These are phyloP conservation scores for Boletellus deceptivus DNA, from an alignment of 1,284 basidiomycete species.

Conservation along the genomic window DNA sequence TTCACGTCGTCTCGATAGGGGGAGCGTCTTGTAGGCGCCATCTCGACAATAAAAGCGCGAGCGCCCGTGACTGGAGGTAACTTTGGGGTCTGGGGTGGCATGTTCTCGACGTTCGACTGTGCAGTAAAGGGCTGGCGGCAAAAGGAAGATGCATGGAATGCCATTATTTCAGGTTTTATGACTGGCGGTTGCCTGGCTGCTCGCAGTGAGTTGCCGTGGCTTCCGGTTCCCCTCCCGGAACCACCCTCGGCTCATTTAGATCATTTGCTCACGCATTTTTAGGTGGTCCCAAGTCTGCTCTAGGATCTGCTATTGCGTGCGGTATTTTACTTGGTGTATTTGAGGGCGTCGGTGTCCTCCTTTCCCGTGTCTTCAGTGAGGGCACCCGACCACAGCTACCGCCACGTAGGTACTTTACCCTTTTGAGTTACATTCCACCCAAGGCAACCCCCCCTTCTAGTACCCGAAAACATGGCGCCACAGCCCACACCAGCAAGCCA, in stretches of 20 bases:
- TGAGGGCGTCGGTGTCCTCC: conserved; percentile 89
- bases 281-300: conserved; percentile 91
- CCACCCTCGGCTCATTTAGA: background rate
- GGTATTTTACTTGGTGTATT: conserved; percentile 97
- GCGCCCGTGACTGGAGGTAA: conserved; percentile 98
- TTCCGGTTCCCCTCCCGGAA: background rate
- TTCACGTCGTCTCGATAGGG: conserved; percentile 47
- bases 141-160: conserved; percentile 99
- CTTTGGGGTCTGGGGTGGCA: conserved; percentile 97
- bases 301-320: conserved; percentile 91
- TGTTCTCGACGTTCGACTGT: conserved; percentile 98
- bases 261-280: conserved; percentile 12
- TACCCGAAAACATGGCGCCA: conserved; percentile 33
- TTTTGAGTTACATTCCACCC: background rate
- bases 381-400: conserved; percentile 71
- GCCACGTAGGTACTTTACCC: conserved; percentile 22
- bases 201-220: conserved; percentile 67
- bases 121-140: conserved; percentile 96
- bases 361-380: conserved; percentile 83
- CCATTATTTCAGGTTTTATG: conserved; percentile 97
- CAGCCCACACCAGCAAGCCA: conserved; percentile 24
- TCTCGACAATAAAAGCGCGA: conserved; percentile 97
- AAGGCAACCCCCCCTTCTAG: conserved; percentile 6
- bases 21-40: conserved; percentile 89
- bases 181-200: conserved; percentile 96